Evolutionary conservation across 306 rosid species (phyloP).

Genomic region (Chamaecrista fasciculata): DNA sequence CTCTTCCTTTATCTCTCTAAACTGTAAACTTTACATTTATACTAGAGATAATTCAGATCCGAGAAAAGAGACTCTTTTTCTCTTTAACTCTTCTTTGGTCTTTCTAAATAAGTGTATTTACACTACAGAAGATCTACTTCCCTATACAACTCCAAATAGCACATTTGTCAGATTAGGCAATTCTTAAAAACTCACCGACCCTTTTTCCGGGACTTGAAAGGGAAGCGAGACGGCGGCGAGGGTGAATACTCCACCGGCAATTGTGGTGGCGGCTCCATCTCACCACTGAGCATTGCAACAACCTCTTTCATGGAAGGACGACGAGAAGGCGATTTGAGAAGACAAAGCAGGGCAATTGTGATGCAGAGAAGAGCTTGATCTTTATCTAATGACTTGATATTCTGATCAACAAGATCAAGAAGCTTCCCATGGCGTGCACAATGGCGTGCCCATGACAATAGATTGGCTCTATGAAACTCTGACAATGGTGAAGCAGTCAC

Average conservation of each 20-base stretch:
- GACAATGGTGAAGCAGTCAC: constrained; percentile 78
- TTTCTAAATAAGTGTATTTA: too few species aligned
- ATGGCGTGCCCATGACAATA: constrained; percentile 90
- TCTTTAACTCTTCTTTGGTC: too few species aligned
- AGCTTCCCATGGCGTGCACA: constrained; percentile 85
- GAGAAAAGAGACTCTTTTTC: too few species aligned
- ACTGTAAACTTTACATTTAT: too few species aligned
- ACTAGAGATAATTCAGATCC: too few species aligned
- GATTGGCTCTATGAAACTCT: constrained; percentile 79
- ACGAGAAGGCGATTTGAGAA: constrained; percentile 71
- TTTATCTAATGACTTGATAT: constrained; percentile 51
- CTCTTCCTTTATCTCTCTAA: too few species aligned
- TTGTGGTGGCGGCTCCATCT: constrained; percentile 62
- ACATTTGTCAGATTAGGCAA: too few species aligned
- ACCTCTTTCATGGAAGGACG: constrained; percentile 89
- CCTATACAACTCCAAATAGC: too few species aligned
- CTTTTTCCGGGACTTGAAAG: constrained; percentile 52
- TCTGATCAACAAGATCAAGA: constrained; percentile 73
- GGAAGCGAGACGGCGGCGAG: constrained; percentile 67
- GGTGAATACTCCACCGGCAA: constrained; percentile 76
- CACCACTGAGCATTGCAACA: constrained; percentile 77
- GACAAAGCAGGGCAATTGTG: constrained; percentile 74
- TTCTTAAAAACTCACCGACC: constrained; percentile 58
- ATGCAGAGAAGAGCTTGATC: constrained; percentile 84
- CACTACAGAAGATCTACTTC: too few species aligned